Evolutionary conservation across 2,329 filamentous ascomycete genomes (phyloP).

Genomic region (Alternaria brassicae): DNA sequence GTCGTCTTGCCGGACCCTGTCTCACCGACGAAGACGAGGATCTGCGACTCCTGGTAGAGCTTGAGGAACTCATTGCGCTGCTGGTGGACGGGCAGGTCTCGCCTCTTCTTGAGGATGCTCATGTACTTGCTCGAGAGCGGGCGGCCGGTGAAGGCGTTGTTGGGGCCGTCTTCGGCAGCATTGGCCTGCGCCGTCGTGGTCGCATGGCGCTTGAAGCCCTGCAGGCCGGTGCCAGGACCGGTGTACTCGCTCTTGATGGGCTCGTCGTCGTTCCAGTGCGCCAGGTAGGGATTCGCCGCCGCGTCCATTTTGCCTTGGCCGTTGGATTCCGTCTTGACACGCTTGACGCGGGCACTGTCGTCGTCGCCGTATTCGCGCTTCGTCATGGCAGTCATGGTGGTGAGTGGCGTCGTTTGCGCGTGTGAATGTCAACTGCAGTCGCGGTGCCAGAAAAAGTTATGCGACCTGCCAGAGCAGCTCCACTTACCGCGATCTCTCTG

Average conservation of each 20-base stretch:
- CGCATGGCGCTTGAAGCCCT: slow-evolving; percentile 75
- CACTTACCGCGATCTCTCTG: slow-evolving; percentile 16
- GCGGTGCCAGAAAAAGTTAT: slow-evolving; percentile 30
- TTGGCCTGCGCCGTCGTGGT: slow-evolving; percentile 80
- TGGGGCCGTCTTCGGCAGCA: slow-evolving; percentile 77
- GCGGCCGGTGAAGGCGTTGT: slow-evolving; percentile 84
- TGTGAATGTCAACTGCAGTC: slow-evolving; percentile 2
- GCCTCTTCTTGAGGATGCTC: slow-evolving; percentile 81
- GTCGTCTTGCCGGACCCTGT: slow-evolving; percentile 99
- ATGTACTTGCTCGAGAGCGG: slow-evolving; percentile 86
- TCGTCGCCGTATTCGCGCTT: slow-evolving; percentile 60
- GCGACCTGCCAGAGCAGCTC: slow-evolving; percentile 21
- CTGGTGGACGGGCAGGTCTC: slow-evolving; percentile 88
- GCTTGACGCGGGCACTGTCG: slow-evolving; percentile 61
- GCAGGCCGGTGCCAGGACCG: slow-evolving; percentile 55
- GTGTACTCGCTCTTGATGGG: slow-evolving; percentile 42
- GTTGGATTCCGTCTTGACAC: slow-evolving; percentile 51
- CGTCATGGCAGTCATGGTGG: slow-evolving; percentile 55
- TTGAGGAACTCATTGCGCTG: slow-evolving; percentile 94
- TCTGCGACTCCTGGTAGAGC: slow-evolving; percentile 91
- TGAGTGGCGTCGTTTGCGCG: slow-evolving; percentile 9
- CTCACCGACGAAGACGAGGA: slow-evolving; percentile 97
- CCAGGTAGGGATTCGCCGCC: slow-evolving; percentile 83
- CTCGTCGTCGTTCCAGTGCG: slow-evolving; percentile 76
- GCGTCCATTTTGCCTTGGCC: slow-evolving; percentile 56